Evolutionary conservation across 148 eudicot species (phyloP).

Genomic region (Vaccinium myrtillus): DNA sequence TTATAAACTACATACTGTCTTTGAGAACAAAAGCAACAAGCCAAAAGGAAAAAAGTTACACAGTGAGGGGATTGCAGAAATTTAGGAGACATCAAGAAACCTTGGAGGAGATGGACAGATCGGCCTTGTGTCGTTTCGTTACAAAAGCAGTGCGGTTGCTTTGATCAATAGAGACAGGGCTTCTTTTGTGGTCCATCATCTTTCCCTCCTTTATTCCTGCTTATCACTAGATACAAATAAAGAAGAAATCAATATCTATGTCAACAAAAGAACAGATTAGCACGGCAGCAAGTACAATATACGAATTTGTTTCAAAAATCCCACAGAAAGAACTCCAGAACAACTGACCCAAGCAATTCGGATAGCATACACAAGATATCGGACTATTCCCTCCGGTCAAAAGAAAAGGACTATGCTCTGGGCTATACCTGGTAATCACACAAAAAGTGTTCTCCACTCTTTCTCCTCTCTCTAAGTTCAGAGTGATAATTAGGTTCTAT

Average conservation of each 20-base stretch:
- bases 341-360: too few relatives aligned
- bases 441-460: too few relatives aligned
- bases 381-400: too few relatives aligned
- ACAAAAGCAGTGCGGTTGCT: slow-evolving; percentile 46
- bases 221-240: slow-evolving; percentile 6
- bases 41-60: not conserved
- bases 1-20: not conserved
- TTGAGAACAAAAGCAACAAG: not conserved
- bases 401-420: too few relatives aligned
- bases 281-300: not conserved
- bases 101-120: slow-evolving; percentile 63
- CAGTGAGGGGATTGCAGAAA: not conserved
- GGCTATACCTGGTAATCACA: too few relatives aligned
- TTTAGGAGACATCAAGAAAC: slow-evolving; percentile 26
- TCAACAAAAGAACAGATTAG: not conserved
- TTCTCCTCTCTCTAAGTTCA: too few relatives aligned
- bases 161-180: slow-evolving; percentile 54
- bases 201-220: slow-evolving; percentile 20
- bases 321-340: not conserved
- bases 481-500: too few relatives aligned
- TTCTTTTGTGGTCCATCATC: slow-evolving; percentile 75
- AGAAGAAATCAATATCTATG: not conserved
- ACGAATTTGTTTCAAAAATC: not conserved
- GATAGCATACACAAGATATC: too few relatives aligned
- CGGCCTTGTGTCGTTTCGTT: slow-evolving; percentile 69